Evolutionary conservation across 495 filamentous ascomycete species (phyloP).

Genomic region (Rostrohypoxylon terebratum): DNA sequence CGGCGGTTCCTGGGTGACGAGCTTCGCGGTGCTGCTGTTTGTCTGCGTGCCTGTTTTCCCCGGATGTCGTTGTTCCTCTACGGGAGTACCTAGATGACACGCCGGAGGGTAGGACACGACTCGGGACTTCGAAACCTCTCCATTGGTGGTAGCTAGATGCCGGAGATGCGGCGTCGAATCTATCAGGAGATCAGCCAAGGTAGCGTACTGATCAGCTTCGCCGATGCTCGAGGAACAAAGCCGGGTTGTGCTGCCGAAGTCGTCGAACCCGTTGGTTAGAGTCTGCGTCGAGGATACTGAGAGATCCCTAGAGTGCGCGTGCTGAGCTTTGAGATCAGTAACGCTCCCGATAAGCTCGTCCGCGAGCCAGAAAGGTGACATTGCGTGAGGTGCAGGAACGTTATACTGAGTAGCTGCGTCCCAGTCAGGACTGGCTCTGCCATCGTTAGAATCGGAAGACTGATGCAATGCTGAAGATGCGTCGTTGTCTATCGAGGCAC

Average conservation of each 20-base stretch:
- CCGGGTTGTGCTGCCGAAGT: constrained; percentile 23
- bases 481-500: constrained; percentile 37
- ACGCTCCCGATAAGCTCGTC: constrained; percentile 29
- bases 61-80: constrained; percentile 50
- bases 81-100: constrained; percentile 30
- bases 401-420: constrained; percentile 26
- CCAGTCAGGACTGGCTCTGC: constrained; percentile 30
- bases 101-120: constrained; percentile 15
- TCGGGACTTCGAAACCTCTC: constrained; percentile 9
- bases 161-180: constrained; percentile 40
- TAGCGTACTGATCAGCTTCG: constrained; percentile 14
- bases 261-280: constrained; percentile 21
- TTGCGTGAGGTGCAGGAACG: background rate
- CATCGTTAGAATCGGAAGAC: constrained; percentile 30
- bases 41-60: constrained; percentile 42
- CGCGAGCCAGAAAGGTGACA: constrained; percentile 34
- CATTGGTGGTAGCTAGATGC: constrained; percentile 30
- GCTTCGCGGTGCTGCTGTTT: constrained; percentile 19
- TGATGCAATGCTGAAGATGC: constrained; percentile 16
- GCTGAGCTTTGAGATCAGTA: constrained; percentile 21
- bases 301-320: constrained; percentile 25
- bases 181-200: constrained; percentile 40
- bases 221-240: constrained; percentile 3
- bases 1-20: constrained; percentile 23
- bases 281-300: constrained; percentile 36